Evolutionary conservation across 352 stramenopile genomes (phyloP), one percentile per base, ranked within the genome.

Genomic region (Peronosclerospora sorghi): DNA sequence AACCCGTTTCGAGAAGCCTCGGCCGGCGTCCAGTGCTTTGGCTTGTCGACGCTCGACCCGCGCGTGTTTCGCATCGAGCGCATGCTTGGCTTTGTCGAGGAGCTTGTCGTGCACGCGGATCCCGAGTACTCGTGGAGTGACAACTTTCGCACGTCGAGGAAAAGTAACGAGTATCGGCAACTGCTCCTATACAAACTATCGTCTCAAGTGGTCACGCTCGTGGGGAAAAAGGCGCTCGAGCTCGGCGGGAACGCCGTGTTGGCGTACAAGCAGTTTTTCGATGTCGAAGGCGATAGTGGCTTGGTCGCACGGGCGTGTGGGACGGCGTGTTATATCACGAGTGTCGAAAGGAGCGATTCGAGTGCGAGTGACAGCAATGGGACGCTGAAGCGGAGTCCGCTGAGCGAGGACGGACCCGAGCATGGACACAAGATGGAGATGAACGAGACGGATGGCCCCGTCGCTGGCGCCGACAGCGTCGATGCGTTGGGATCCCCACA

Each of bases 1-100:
- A 98, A 98, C 62, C 94, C 95, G 10, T 98, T 98, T 65, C 82
- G 86, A 40, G 95, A 98, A 62, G 97, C 91, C 13, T 98, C 92
- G 15, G 95, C 96, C 0, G 96, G 96, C 14, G 94, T 99, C 15
- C 95, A 97, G 47, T 95, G 98, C 35, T 98, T 99, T 56, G 87
- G 93, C 1, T 76, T 98, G 24, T 98, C 88, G 8, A 95, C 76
- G 8, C 65, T 98, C 4, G 95, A 98, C 47, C 79, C 80, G 48
- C 57, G 65, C 39, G 45, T 95, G 51, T 90, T 96, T 43, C 48
- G 77, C 59, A 73, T 98, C 56, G 70, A 95, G 40, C 80, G 68
- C 39, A 86, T 96, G 57, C 59, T 96, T 20, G 91, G 91, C 28
- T 96, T 97, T 56, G 91, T 97, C 10, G 90, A 97, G 48, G 92